These are phyloP conservation scores for Eutypa lata DNA, from an alignment of 2,329 filamentous ascomycete species.

Conservation along the genomic window DNA sequence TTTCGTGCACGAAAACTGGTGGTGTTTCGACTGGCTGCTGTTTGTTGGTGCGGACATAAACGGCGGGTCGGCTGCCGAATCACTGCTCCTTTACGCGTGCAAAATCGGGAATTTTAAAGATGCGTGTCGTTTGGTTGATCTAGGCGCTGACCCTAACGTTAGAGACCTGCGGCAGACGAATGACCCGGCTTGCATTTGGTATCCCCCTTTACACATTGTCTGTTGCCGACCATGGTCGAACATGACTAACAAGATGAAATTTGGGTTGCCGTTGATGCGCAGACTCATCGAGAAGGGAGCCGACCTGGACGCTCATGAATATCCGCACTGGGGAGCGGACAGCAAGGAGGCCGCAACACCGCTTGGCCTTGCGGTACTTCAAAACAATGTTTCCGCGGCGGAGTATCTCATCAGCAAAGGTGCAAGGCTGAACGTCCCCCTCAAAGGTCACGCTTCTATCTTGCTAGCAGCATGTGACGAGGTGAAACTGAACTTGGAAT, in stretches of 20 bases:
- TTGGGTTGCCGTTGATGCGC: too few relatives aligned
- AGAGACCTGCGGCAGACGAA: not conserved
- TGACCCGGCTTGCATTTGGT: too few relatives aligned
- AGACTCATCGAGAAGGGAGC: not conserved
- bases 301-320: not conserved
- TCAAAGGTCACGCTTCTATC: not conserved
- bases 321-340: not conserved
- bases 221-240: not conserved
- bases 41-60: not conserved
- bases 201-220: not conserved
- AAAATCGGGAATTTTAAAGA: not conserved
- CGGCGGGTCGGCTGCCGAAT: not conserved
- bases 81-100: not conserved
- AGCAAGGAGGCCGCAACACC: not conserved
- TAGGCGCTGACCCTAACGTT: not conserved
- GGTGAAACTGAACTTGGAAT: not conserved
- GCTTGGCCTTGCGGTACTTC: not conserved
- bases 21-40: not conserved
- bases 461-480: not conserved
- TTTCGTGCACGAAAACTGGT: not conserved
- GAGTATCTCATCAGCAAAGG: not conserved
- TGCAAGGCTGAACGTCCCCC: not conserved
- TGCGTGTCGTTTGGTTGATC: not conserved
- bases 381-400: not conserved
- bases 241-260: too few relatives aligned